phyloP scores from a whole-genome alignment of 169 alveolate genomes.

The Plasmodium gallinaceum region DNA sequence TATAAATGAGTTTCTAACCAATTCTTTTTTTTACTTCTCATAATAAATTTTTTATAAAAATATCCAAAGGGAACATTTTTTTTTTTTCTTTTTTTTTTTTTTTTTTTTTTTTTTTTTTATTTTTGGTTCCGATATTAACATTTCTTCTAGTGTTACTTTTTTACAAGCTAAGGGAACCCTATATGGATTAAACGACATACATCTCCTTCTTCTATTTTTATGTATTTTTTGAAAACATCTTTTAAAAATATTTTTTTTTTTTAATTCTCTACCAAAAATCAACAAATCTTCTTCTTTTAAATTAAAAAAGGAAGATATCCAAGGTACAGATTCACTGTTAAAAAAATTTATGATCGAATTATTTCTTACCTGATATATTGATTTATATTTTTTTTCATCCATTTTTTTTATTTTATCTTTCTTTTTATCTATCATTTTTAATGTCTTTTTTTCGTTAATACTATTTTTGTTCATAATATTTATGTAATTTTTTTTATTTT shows the following conservation, averaged over 20 bases:
- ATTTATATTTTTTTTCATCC: slow-evolving; percentile 19
- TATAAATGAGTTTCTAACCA: slow-evolving; percentile 95
- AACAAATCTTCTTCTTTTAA: slow-evolving; percentile 40
- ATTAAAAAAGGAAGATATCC: slow-evolving; percentile 61
- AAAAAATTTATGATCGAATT: slow-evolving; percentile 8
- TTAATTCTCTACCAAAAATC: slow-evolving; percentile 42
- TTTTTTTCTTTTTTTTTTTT: slow-evolving; percentile 77
- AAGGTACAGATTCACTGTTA: slow-evolving; percentile 28
- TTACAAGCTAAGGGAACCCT: slow-evolving; percentile 92
- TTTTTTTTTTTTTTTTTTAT: slow-evolving; percentile 76
- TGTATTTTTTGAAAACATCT: slow-evolving; percentile 92
- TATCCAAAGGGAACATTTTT: slow-evolving; percentile 77
- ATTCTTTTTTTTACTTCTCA: slow-evolving; percentile 81
- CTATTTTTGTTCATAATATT: slow-evolving; percentile 56
- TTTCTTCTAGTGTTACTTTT: slow-evolving; percentile 81
- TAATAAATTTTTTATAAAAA: slow-evolving; percentile 80
- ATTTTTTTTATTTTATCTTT: background rate
- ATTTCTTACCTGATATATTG: slow-evolving; percentile 10
- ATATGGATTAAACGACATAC: slow-evolving; percentile 96
- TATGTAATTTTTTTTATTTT: background rate
- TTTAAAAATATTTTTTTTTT: slow-evolving; percentile 78
- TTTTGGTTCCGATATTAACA: slow-evolving; percentile 83
- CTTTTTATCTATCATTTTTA: background rate
- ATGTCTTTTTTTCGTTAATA: background rate
- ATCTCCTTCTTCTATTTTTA: slow-evolving; percentile 92